Evolutionary conservation across 805 yeast species (phyloP).

Genomic region (Spathaspora sp.): DNA sequence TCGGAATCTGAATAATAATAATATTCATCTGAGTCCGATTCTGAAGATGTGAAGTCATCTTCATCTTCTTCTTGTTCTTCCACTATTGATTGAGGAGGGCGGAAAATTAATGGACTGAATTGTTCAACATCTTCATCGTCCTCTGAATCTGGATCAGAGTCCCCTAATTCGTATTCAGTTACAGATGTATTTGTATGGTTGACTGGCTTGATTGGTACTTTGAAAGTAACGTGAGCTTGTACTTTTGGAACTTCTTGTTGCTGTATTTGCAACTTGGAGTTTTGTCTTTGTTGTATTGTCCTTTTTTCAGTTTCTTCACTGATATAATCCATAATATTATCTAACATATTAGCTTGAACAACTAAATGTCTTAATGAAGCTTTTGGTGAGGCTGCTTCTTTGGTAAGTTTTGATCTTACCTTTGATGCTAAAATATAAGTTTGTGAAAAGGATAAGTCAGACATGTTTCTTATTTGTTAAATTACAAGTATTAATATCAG

Average conservation of each 20-base stretch:
- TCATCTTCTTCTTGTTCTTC: conserved; percentile 8
- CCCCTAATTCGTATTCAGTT: conserved; percentile 37
- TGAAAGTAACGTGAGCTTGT: conserved; percentile 11
- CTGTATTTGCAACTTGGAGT: conserved; percentile 5
- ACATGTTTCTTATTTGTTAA: conserved; percentile 4
- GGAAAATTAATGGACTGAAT: background rate
- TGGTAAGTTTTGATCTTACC: conserved; percentile 61
- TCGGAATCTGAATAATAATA: conserved; percentile 13
- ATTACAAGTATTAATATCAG: background rate
- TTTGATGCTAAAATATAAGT: conserved; percentile 60
- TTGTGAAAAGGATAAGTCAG: conserved; percentile 39
- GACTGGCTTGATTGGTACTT: conserved; percentile 6
- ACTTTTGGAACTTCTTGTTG: background rate
- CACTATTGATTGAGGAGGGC: background rate
- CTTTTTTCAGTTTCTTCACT: conserved; percentile 26
- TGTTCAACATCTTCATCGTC: conserved; percentile 11
- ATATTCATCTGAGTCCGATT: conserved; percentile 14
- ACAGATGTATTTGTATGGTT: conserved; percentile 19
- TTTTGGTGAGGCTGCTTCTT: conserved; percentile 57
- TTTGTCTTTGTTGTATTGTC: conserved; percentile 9
- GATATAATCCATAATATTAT: conserved; percentile 55
- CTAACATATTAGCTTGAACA: conserved; percentile 69
- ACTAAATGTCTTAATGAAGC: conserved; percentile 57
- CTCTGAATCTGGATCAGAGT: conserved; percentile 29
- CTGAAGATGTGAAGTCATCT: conserved; percentile 4